phyloP scores from a whole-genome alignment of 2,329 filamentous ascomycete species.

The Fusarium brevicatenulatum region DNA sequence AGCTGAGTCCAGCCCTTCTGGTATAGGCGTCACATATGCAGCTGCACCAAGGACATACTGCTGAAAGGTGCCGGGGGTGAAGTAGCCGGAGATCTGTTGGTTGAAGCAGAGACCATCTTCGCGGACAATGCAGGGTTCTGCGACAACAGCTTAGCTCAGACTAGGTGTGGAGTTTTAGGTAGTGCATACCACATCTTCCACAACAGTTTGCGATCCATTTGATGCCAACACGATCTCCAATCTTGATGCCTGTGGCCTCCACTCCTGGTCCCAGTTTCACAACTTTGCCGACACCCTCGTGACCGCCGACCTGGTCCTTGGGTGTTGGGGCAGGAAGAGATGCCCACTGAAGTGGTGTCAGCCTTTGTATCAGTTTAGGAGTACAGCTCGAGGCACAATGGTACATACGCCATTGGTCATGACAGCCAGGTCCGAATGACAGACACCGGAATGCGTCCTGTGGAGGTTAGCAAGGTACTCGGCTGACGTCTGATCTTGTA shows the following conservation, averaged over 20 bases:
- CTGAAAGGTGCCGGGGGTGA: background rate
- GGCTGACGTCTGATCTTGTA: rapidly evolving
- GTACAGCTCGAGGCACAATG: background rate
- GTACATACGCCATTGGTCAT: background rate
- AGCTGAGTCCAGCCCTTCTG: background rate
- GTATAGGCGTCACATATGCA: background rate
- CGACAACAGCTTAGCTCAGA: rapidly evolving
- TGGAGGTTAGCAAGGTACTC: rapidly evolving
- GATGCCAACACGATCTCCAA: background rate
- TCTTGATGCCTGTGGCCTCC: background rate
- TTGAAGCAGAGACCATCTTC: background rate
- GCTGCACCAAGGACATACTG: background rate
- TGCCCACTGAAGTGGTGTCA: background rate
- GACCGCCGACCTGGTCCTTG: background rate
- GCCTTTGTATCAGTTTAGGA: background rate
- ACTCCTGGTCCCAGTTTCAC: background rate
- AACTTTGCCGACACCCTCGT: background rate
- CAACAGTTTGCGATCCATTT: background rate
- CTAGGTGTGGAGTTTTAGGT: rapidly evolving
- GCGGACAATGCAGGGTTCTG: background rate
- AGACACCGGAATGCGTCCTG: background rate
- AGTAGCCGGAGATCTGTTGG: background rate
- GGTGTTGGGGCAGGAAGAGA: background rate
- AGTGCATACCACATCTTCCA: background rate
- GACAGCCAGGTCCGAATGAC: background rate